phyloP scores from a whole-genome alignment of 2,329 filamentous ascomycete genomes.

The Parasarocladium wereldwijsianum region DNA sequence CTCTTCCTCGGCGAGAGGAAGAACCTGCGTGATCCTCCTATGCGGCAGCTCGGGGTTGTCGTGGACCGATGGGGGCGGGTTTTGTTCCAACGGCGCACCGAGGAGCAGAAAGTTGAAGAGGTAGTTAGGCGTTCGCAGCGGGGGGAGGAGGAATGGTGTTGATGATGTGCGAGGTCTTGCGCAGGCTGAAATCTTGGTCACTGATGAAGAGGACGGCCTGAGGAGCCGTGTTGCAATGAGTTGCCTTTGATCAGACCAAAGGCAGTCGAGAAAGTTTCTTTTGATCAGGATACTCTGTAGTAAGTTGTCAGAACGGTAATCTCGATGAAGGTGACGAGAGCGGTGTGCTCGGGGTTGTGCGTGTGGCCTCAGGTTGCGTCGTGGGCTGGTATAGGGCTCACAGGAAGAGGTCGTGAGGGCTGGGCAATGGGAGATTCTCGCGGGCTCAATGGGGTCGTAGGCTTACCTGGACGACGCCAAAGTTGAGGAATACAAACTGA shows the following conservation, averaged over 20 bases:
- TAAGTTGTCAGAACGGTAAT: no score
- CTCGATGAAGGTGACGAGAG: no score
- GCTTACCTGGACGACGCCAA: no score
- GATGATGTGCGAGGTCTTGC: conserved; percentile 51
- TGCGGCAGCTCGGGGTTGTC: conserved; percentile 89
- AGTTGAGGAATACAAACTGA: no score
- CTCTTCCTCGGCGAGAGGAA: conserved; percentile 99
- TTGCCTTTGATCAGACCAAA: conserved; percentile 57
- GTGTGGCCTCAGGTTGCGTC: no score
- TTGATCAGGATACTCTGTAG: conserved; percentile 2
- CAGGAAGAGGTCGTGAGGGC: no score
- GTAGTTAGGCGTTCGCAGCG: conserved; percentile 31
- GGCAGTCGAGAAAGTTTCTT: conserved; percentile 27
- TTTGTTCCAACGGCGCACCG: conserved; percentile 25
- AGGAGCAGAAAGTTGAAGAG: conserved; percentile 35
- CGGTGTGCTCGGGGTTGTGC: no score
- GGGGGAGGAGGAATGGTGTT: conserved; percentile 47
- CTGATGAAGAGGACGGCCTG: conserved; percentile 46
- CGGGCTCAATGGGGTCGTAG: no score
- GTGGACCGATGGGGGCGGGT: conserved; percentile 38
- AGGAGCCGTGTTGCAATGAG: conserved; percentile 45
- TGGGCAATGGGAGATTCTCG: no score
- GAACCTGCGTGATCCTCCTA: conserved; percentile 96
- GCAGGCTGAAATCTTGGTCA: conserved; percentile 57
- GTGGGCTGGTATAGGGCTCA: no score